Evolutionary conservation across 176 grass and related monocot genomes (phyloP).

Genomic region (Tillandsia fasciculata): DNA sequence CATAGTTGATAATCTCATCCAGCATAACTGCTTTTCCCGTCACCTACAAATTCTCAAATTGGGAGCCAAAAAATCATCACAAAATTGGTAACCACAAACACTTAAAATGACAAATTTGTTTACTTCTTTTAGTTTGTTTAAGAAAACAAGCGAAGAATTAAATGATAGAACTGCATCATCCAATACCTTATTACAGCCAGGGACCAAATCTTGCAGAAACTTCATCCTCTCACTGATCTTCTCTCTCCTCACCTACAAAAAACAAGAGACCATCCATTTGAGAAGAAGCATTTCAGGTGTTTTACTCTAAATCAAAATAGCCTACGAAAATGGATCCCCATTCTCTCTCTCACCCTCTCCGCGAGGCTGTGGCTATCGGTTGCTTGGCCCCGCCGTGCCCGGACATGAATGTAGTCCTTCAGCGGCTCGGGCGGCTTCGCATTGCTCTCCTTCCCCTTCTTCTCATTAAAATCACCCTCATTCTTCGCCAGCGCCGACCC

Average conservation of each 20-base stretch:
- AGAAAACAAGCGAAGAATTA: background rate
- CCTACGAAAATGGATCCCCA: background rate
- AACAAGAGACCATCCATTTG: background rate
- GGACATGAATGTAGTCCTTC: constrained; percentile 64
- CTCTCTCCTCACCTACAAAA: constrained; percentile 54
- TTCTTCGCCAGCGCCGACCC: background rate
- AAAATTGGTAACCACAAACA: background rate
- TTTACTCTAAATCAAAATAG: too few relatives aligned
- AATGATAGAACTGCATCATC: background rate
- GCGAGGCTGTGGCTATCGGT: constrained; percentile 74
- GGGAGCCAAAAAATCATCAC: background rate
- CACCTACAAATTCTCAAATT: constrained; percentile 22
- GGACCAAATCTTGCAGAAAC: constrained; percentile 53
- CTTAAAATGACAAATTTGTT: too few relatives aligned
- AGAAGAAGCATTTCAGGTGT: background rate
- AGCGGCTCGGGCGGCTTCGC: constrained; percentile 9
- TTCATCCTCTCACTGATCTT: constrained; percentile 80
- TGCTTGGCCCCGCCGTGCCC: constrained; percentile 58
- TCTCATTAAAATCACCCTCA: background rate
- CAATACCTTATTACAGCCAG: constrained; percentile 55
- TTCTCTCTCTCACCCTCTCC: constrained; percentile 37
- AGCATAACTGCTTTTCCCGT: constrained; percentile 73
- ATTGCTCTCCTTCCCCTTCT: constrained; percentile 3
- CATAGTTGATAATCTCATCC: constrained; percentile 81
- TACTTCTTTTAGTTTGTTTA: background rate